Conservation (phyloP, 805 yeast species). For the Ogataea philodendri region DNA sequence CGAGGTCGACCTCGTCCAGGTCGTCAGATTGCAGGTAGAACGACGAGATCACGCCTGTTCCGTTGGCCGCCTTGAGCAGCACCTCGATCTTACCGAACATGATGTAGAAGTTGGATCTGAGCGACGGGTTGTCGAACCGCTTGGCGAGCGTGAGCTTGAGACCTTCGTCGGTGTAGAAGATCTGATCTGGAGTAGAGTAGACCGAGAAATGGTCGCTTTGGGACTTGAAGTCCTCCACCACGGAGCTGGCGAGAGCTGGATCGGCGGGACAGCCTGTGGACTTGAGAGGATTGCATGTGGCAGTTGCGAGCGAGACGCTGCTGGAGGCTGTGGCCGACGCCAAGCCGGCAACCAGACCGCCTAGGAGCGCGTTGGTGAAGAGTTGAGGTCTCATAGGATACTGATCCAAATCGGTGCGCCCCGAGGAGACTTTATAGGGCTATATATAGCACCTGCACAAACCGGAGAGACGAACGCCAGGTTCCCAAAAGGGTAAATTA, state of each 20-base stretch:
- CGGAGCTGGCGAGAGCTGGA: conserved; percentile 59
- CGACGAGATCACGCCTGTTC: conserved; percentile 77
- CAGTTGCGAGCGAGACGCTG: conserved; percentile 18
- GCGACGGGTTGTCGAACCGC: conserved; percentile 73
- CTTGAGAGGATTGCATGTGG: conserved; percentile 34
- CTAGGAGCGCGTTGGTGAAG: conserved; percentile 1
- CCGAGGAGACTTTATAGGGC: conserved; percentile 3
- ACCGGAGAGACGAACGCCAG: conserved; percentile 9
- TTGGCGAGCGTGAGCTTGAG: conserved; percentile 55
- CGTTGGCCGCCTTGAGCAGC: conserved; percentile 66
- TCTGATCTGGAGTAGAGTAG: conserved; percentile 42
- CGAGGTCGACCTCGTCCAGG: conserved; percentile 85
- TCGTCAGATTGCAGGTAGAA: conserved; percentile 81
- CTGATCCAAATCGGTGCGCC: conserved; percentile 1
- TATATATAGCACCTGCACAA: conserved; percentile 10
- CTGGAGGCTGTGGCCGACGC: conserved; percentile 9
- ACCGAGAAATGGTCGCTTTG: conserved; percentile 44
- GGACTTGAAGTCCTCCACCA: conserved; percentile 50
- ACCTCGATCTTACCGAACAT: conserved; percentile 88
- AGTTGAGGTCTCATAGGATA: conserved; percentile 4
- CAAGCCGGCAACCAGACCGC: conserved; percentile 4
- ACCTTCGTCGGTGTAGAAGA: conserved; percentile 57
- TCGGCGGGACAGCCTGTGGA: conserved; percentile 38
- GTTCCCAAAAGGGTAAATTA: conserved; percentile 12
- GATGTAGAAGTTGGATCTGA: conserved; percentile 74